These are phyloP conservation scores for Anethum foeniculum DNA, from an alignment of 140 eudicot genomes.

Conservation along the genomic window DNA sequence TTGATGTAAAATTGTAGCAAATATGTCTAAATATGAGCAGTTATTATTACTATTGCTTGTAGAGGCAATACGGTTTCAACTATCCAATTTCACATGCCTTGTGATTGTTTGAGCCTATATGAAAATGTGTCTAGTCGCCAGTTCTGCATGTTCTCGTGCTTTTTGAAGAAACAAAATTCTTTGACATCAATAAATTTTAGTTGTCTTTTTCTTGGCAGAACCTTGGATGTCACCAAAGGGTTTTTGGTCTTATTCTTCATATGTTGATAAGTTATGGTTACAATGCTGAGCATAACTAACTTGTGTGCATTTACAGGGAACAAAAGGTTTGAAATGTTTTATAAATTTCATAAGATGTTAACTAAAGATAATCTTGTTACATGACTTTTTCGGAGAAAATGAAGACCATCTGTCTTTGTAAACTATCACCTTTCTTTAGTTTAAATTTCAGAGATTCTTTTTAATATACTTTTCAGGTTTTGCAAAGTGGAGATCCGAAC, in stretches of 20 bases:
- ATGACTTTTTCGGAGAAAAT: background rate
- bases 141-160: background rate
- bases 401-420: background rate
- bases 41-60: background rate
- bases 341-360: background rate
- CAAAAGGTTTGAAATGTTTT: background rate
- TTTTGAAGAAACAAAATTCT: background rate
- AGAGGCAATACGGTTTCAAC: background rate
- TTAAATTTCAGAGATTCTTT: background rate
- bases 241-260: background rate
- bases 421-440: background rate
- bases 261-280: background rate
- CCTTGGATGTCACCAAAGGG: background rate
- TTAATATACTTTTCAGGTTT: slow-evolving; percentile 40
- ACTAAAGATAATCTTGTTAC: background rate
- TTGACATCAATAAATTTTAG: background rate
- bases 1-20: background rate
- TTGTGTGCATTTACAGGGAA: background rate
- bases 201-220: background rate
- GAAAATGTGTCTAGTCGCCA: background rate
- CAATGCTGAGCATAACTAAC: background rate
- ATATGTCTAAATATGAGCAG: background rate
- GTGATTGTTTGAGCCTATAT: background rate
- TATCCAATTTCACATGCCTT: background rate
- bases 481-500: slow-evolving; percentile 57